Evolutionary conservation across 176 grass and related monocot species (phyloP).

Genomic region (Rhynchospora tenuis): DNA sequence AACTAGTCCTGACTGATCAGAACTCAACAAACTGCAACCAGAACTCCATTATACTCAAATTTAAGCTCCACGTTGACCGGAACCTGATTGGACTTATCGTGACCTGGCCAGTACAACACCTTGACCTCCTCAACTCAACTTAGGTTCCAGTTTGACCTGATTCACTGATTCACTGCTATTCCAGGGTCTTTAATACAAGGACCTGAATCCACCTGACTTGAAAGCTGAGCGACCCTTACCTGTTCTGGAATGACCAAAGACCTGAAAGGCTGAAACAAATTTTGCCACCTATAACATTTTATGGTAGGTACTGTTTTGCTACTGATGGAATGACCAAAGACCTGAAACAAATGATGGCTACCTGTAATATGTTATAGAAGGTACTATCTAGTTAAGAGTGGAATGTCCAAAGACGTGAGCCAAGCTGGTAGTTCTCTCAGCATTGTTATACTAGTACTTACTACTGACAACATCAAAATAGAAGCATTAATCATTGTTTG

Average conservation of each 20-base stretch:
- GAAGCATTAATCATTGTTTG: neutral
- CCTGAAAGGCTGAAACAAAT: neutral
- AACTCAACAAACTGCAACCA: neutral
- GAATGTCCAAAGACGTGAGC: neutral
- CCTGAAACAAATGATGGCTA: neutral
- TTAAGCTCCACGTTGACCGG: neutral
- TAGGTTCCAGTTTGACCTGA: neutral
- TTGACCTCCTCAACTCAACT: neutral
- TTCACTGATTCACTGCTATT: neutral
- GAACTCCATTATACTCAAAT: neutral
- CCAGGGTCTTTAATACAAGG: neutral
- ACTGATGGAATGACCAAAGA: neutral
- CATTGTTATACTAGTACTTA: neutral
- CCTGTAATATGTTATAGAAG: neutral
- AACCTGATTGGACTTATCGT: neutral
- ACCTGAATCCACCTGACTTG: neutral
- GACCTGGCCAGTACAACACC: neutral
- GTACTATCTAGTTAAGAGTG: neutral
- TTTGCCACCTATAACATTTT: neutral
- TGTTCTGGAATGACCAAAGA: neutral
- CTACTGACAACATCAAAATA: neutral
- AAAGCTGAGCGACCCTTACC: neutral
- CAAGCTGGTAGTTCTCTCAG: neutral
- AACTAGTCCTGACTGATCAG: no score
- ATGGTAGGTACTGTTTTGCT: neutral